Percentiles rank a stretch among this genome's conserved stretches.
These are phyloP conservation scores for Cystobasidium ongulense DNA, from an alignment of 768 basidiomycete species.

Conservation along the genomic window DNA sequence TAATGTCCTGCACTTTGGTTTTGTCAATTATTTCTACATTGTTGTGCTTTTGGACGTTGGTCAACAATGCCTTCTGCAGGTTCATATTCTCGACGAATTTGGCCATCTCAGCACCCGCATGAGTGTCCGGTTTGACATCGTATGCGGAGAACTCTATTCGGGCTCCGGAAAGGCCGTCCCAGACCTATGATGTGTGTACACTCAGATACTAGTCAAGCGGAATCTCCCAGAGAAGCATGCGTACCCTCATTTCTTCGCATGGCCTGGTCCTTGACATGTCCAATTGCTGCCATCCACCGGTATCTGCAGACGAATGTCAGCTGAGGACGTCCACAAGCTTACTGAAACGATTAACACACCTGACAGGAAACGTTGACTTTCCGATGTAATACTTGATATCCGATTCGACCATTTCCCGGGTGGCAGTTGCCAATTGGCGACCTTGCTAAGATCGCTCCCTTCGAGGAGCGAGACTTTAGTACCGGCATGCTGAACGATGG, in stretches of 20 bases:
- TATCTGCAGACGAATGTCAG: slow-evolving; percentile 50
- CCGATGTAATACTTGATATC: slow-evolving; percentile 46
- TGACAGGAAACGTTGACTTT: slow-evolving; percentile 44
- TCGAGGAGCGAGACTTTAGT: slow-evolving; percentile 32
- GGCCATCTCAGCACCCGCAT: slow-evolving; percentile 55
- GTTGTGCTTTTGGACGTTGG: slow-evolving; percentile 51
- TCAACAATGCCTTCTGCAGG: slow-evolving; percentile 73
- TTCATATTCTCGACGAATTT: slow-evolving; percentile 86
- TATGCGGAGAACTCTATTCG: slow-evolving; percentile 63
- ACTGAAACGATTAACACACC: slow-evolving; percentile 39
- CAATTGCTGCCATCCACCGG: slow-evolving; percentile 75
- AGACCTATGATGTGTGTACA: slow-evolving; percentile 54
- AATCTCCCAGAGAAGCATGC: neutral
- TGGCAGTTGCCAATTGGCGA: slow-evolving; percentile 30
- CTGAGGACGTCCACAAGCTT: no score
- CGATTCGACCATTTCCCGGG: slow-evolving; percentile 45
- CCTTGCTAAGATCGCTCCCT: slow-evolving; percentile 28
- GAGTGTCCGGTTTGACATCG: slow-evolving; percentile 42
- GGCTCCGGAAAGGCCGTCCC: slow-evolving; percentile 82
- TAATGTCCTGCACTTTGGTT: slow-evolving; percentile 65
- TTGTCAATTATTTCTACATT: slow-evolving; percentile 62
- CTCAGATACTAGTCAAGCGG: neutral
- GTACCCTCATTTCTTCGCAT: slow-evolving; percentile 73
- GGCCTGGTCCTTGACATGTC: slow-evolving; percentile 60
- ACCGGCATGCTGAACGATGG: neutral